Base-by-base conservation (phyloP, 345 rosid species). In the Ailanthus altissimus region DNA sequence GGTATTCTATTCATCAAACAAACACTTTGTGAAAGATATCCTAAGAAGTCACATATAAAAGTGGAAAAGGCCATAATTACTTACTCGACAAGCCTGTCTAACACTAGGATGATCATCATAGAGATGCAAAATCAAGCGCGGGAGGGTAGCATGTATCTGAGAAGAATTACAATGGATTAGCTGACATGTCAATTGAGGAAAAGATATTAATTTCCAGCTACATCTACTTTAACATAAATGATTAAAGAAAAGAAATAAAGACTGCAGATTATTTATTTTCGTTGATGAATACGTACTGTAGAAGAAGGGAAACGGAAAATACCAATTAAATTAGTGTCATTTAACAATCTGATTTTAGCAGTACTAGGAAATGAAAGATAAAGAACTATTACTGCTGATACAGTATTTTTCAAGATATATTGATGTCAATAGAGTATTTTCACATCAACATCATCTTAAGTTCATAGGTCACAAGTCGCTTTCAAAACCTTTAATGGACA, bases 61-160 rank as follows among this genome's bases (percentile, higher is more conserved):
- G 63, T 56, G 72, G 75, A 63, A 58, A 54, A 21, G 70, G 64
- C 75, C 56, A 36, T 18, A 61, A 74, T 72, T 72, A 58, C 90
- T 80, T 85, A 93, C 99, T 79, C 94, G 88, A 84, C 99, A 95
- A 81, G 97, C 97, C 70, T 89, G 92, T 81, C 97, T 81, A 77
- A 95, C 93, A 76, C 86, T 81, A 81, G 75, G 82, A 74, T 95
- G 90, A 38, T 92, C 96, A 58, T 95, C 99, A 38, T 89, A 85
- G 75, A 93, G 90, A 79, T 95, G 98, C 72, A 95, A 84, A 59
- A 90, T 85, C 86, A 95, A 83, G 63, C 94, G 97, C 73, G 99
- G 97, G 16, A 92, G 80, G 53, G 88, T 83, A 71, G 92, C 90
- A 81, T 93, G 98, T 75, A 93, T 88, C 99, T 95, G 88, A 38